Evolutionary conservation across 495 filamentous ascomycete genomes (phyloP), one percentile per base, ranked within the genome.

Genomic region (Schizothecium vesticola): DNA sequence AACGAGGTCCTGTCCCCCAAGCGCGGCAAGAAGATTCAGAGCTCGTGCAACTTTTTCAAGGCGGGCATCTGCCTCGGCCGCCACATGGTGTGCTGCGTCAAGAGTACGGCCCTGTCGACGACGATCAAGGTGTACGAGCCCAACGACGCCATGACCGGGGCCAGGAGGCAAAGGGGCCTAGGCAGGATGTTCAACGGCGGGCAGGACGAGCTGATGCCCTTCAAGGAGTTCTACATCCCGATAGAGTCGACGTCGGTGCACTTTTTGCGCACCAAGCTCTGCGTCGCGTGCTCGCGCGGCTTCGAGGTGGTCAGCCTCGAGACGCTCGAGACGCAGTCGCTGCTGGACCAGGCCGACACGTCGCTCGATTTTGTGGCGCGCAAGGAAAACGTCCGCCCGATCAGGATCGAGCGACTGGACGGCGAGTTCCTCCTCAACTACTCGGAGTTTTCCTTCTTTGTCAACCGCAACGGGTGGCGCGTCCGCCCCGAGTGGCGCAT

Each of bases 211-310:
- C 83, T 99, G 64, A 96, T 93, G 76, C 92, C 94, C 19, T 97
- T 95, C 85, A 97, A 98, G 86, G 96, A 99, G 83, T 97, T 97
- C 75, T 98, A 98, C 79, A 97, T 99, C 71, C 96, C 96, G 9
- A 92, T 93, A 6, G 96, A 99, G 80, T 94, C 93, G 8, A 92
- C 90, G 3, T 97, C 94, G 60, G 94, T 99, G 25, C 96, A 99
- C 77, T 99, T 97, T 86, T 85, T 99, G 69, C 92, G 93, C 70
- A 94, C 92, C 69, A 98, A 96, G 73, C 86, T 99, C 22, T 99
- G 96, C 76, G 95, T 98, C 58, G 96, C 93, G 43, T 98, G 95
- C 79, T 89, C 93, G 3, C 86, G 91, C 74, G 96, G 96, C 56
- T 99, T 99, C 79, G 96, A 99, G 76, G 93, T 99, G 59, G 96